A percentile compares a stretch with the other conserved stretches of the same genome.
These are phyloP conservation scores for Claviceps digitariae DNA, from an alignment of 2,329 filamentous ascomycete species.

Conservation along the genomic window DNA sequence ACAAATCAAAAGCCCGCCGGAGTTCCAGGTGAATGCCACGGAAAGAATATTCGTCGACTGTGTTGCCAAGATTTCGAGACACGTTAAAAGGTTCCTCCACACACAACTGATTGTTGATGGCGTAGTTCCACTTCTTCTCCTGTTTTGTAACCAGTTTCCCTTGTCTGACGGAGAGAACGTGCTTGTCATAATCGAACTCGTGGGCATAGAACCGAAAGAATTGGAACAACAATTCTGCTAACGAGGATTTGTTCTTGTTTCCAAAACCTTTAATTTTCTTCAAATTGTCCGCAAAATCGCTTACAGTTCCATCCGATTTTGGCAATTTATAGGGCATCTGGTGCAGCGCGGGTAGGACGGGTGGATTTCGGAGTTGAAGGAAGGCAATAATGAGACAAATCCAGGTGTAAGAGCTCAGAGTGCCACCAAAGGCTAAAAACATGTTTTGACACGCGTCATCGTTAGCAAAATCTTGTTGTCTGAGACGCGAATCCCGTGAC, in stretches of 20 bases:
- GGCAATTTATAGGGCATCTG: constrained; percentile 39
- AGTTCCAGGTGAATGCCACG: constrained; percentile 82
- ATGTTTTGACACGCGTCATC: not conserved
- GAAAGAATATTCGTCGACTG: constrained; percentile 89
- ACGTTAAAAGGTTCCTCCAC: constrained; percentile 96
- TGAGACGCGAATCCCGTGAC: not conserved
- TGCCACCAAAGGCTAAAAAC: constrained; percentile 77
- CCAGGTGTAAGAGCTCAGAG: constrained; percentile 96
- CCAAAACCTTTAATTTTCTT: constrained; percentile 63
- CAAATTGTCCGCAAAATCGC: constrained; percentile 78
- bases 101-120: constrained; percentile 71
- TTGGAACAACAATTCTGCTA: constrained; percentile 80
- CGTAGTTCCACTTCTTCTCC: constrained; percentile 78
- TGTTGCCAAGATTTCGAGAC: constrained; percentile 82
- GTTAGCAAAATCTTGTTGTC: constrained; percentile 11
- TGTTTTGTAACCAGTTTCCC: constrained; percentile 67
- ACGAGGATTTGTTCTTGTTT: constrained; percentile 61
- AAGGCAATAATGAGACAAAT: constrained; percentile 98
- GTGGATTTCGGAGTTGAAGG: constrained; percentile 72
- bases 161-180: constrained; percentile 71
- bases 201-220: constrained; percentile 95
- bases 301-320: constrained; percentile 50
- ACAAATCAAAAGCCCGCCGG: constrained; percentile 71
- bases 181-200: constrained; percentile 78
- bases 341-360: constrained; percentile 76